phyloP scores from a whole-genome alignment of 2,329 filamentous ascomycete genomes.

The Ceratocystis huliohia region DNA sequence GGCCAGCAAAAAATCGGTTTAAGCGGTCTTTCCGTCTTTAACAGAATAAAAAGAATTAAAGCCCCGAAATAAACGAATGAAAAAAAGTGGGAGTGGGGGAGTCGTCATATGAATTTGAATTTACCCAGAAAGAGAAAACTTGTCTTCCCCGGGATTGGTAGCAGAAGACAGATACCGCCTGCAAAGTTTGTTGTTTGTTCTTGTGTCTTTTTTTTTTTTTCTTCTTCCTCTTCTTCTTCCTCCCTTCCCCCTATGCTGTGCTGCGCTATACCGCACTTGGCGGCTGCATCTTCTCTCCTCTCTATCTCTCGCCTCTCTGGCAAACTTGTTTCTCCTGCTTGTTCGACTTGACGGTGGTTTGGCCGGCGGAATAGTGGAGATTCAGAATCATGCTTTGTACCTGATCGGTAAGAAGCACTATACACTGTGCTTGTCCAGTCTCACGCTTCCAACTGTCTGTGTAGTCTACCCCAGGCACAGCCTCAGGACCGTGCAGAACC shows the following conservation, averaged over 20 bases:
- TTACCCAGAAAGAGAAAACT: background rate
- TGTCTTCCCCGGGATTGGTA: background rate
- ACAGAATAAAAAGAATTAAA: background rate
- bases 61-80: background rate
- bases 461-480: background rate
- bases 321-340: conserved; percentile 19
- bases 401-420: background rate
- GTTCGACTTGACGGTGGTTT: conserved; percentile 40
- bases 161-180: background rate
- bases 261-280: background rate
- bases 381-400: background rate
- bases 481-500: background rate
- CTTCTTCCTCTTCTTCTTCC: background rate
- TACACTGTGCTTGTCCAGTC: background rate
- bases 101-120: conserved; percentile 5
- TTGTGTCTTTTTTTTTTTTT: background rate
- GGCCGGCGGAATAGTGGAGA: conserved; percentile 42
- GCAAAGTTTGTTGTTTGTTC: background rate
- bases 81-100: background rate
- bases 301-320: background rate
- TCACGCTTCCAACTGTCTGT: background rate
- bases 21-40: conserved; percentile 4
- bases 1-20: background rate
- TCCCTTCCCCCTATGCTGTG: background rate
- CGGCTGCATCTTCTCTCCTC: background rate